phyloP scores from a whole-genome alignment of 2,329 filamentous ascomycete species.

The Amauroascus verrucosus region DNA sequence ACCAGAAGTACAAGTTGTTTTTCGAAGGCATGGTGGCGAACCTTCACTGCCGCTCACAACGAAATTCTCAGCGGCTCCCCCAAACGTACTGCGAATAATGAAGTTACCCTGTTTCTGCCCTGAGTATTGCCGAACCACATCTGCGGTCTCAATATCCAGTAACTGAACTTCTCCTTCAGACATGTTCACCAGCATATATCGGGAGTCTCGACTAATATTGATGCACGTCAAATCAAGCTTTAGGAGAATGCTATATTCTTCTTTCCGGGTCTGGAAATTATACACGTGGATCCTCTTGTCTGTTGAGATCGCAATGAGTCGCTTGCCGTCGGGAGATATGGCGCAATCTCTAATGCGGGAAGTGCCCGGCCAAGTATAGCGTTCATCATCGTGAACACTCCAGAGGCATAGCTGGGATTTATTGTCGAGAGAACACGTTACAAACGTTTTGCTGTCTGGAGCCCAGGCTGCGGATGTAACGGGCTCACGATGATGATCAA shows the following conservation, averaged over 20 bases:
- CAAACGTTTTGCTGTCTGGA: constrained; percentile 63
- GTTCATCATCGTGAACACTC: constrained; percentile 51
- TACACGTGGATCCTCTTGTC: constrained; percentile 67
- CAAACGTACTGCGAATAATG: constrained; percentile 74
- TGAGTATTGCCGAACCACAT: constrained; percentile 61
- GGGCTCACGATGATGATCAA: constrained; percentile 67
- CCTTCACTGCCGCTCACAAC: constrained; percentile 86
- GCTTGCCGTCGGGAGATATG: constrained; percentile 68
- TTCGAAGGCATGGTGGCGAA: constrained; percentile 32
- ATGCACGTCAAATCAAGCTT: constrained; percentile 66
- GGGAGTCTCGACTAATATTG: constrained; percentile 70
- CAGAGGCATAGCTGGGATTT: constrained; percentile 59
- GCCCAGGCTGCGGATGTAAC: constrained; percentile 89
- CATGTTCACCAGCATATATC: constrained; percentile 71
- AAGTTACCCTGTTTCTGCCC: constrained; percentile 66
- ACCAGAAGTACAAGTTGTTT: constrained; percentile 1
- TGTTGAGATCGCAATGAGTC: constrained; percentile 68
- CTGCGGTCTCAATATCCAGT: constrained; percentile 63
- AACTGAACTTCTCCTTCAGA: constrained; percentile 66
- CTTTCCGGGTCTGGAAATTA: constrained; percentile 62
- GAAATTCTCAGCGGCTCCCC: constrained; percentile 84
- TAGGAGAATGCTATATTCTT: constrained; percentile 63
- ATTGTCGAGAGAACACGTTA: constrained; percentile 66
- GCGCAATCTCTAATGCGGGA: constrained; percentile 75
- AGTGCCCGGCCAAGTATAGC: constrained; percentile 57